phyloP scores from a whole-genome alignment of 2,329 filamentous ascomycete species.

The Aspergillus pseudoterreus region DNA sequence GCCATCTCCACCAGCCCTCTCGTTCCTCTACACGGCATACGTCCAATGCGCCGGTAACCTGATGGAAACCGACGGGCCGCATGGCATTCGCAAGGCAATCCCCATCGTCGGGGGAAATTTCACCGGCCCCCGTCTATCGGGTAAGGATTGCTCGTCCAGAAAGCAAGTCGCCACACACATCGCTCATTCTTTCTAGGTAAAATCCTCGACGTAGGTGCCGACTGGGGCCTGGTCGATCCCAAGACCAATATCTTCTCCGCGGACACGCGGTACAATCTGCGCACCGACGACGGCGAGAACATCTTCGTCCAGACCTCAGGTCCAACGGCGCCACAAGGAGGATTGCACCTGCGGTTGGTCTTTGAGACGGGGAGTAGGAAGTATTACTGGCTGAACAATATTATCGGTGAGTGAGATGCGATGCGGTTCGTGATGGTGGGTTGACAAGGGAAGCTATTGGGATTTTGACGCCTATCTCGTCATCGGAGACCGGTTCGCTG shows the following conservation, averaged over 20 bases:
- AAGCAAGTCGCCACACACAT: neutral
- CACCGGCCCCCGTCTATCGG: constrained; percentile 19
- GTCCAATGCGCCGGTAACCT: constrained; percentile 18
- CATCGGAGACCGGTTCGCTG: constrained; percentile 7
- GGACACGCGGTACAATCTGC: constrained; percentile 26
- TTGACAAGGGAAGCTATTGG: constrained; percentile 16
- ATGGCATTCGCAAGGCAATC: constrained; percentile 20
- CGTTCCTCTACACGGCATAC: constrained; percentile 21
- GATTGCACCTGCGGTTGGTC: constrained; percentile 20
- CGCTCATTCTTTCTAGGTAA: constrained; percentile 9
- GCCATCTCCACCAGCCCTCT: neutral
- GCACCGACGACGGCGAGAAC: constrained; percentile 21
- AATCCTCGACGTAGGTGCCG: constrained; percentile 23
- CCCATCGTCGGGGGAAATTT: constrained; percentile 27
- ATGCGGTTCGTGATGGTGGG: no score
- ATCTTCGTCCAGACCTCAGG: constrained; percentile 23
- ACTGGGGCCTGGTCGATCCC: constrained; percentile 23
- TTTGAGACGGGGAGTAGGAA: constrained; percentile 21
- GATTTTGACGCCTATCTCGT: constrained; percentile 11
- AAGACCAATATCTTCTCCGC: constrained; percentile 22
- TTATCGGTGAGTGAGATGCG: constrained; percentile 18
- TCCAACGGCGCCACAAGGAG: constrained; percentile 13
- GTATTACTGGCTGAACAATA: constrained; percentile 28
- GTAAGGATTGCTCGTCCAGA: constrained; percentile 1
- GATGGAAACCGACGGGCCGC: constrained; percentile 15